Percentiles rank a stretch among this genome's conserved stretches.
Evolutionary conservation across 2,329 filamentous ascomycete genomes (phyloP).

Genomic region (Monilinia aucupariae): DNA sequence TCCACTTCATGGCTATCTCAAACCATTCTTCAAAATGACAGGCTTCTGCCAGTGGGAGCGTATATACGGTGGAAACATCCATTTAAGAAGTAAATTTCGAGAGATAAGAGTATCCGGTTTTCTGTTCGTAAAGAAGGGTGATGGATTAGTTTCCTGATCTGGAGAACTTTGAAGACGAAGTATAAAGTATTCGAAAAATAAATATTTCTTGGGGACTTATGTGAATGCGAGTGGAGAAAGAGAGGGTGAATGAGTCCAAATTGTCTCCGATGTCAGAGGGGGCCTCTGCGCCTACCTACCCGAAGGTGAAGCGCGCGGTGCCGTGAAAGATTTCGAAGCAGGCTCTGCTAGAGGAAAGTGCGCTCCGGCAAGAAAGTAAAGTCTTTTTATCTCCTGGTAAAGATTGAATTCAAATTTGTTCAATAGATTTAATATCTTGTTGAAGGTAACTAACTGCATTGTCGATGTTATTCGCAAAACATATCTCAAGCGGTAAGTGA

Average conservation of each 20-base stretch:
- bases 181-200: not conserved
- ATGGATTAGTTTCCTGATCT: not conserved
- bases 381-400: not conserved
- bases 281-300: not conserved
- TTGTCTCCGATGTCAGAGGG: not conserved
- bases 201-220: not conserved
- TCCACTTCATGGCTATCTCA: constrained; percentile 16
- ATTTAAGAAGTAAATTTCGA: not conserved
- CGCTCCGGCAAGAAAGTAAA: not conserved
- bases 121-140: not conserved
- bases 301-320: not conserved
- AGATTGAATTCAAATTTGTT: not conserved
- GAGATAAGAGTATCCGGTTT: not conserved
- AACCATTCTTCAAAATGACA: constrained; percentile 16
- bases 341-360: not conserved
- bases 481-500: not conserved
- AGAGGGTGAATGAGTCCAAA: not conserved
- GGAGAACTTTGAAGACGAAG: too few relatives aligned
- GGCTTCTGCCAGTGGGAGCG: constrained; percentile 8
- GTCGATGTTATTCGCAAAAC: not conserved
- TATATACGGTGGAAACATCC: not conserved
- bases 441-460: not conserved
- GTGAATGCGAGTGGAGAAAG: not conserved
- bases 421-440: not conserved
- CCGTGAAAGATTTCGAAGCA: not conserved